phyloP scores from a whole-genome alignment of 768 basidiomycete genomes.

The Amylocystis lapponica region DNA sequence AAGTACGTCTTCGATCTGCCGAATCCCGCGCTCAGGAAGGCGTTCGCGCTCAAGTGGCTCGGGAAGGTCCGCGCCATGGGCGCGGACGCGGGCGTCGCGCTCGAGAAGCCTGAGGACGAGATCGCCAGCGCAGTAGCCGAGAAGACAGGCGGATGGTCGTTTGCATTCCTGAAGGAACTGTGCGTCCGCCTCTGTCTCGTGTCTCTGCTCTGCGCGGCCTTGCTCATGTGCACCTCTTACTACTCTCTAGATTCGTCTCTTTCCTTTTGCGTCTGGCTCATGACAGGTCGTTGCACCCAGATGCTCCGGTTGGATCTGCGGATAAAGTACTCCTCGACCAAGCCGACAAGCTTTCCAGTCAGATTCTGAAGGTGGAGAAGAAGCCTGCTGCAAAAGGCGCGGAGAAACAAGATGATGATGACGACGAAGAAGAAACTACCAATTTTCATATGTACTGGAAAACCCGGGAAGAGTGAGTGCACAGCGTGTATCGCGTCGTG shows the following conservation, averaged over 20 bases:
- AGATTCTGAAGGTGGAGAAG: neutral
- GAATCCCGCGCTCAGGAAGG: slow-evolving; percentile 22
- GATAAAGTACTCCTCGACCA: slow-evolving; percentile 3
- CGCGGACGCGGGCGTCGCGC: slow-evolving; percentile 20
- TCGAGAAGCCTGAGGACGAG: slow-evolving; percentile 21
- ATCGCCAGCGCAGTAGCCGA: slow-evolving; percentile 31
- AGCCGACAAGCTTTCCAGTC: neutral
- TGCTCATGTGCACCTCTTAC: neutral
- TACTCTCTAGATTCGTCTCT: slow-evolving; percentile 20
- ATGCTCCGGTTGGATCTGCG: neutral
- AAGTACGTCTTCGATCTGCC: slow-evolving; percentile 38
- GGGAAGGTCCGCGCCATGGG: slow-evolving; percentile 23
- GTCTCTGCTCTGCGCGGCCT: too few relatives aligned
- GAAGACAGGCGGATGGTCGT: slow-evolving; percentile 35
- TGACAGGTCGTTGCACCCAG: slow-evolving; percentile 8
- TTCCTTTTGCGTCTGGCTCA: slow-evolving; percentile 30
- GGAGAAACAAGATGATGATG: too few relatives aligned
- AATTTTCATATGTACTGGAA: too few relatives aligned
- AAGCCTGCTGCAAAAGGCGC: too few relatives aligned
- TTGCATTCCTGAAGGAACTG: slow-evolving; percentile 40
- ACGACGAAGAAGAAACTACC: too few relatives aligned
- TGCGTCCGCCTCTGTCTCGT: slow-evolving; percentile 23
- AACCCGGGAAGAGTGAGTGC: too few relatives aligned
- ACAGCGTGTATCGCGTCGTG: too few relatives aligned
- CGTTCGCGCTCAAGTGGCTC: slow-evolving; percentile 36